These are phyloP conservation scores for Scedosporium aurantiacum DNA, from an alignment of 2,329 filamentous ascomycete genomes.

Conservation along the genomic window DNA sequence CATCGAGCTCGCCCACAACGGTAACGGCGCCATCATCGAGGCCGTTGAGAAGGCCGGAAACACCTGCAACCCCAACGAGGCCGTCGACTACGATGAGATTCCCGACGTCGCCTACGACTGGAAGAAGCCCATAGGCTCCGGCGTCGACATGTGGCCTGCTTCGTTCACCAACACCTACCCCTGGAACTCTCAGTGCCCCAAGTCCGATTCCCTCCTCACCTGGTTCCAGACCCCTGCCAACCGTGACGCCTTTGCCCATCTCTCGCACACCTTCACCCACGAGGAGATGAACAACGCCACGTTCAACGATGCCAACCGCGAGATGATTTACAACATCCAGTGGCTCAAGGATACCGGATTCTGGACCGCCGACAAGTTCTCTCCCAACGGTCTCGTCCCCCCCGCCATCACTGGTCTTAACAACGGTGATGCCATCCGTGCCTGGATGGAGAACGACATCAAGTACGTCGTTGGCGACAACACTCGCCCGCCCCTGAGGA, in stretches of 20 bases:
- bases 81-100: constrained; percentile 33
- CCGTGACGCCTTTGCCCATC: constrained; percentile 40
- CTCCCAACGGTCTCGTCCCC: constrained; percentile 44
- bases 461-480: constrained; percentile 52
- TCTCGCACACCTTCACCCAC: constrained; percentile 55
- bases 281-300: constrained; percentile 48
- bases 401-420: constrained; percentile 53
- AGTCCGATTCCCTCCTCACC: constrained; percentile 36
- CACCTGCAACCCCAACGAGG: constrained; percentile 26
- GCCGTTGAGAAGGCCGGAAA: constrained; percentile 38
- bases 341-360: constrained; percentile 46
- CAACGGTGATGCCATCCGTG: constrained; percentile 50
- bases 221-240: constrained; percentile 42
- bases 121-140: constrained; percentile 36
- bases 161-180: constrained; percentile 34
- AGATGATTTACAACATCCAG: constrained; percentile 49
- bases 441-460: constrained; percentile 50
- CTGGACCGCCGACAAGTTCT: constrained; percentile 33
- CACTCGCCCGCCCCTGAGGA: constrained; percentile 43
- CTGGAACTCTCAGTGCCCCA: constrained; percentile 37
- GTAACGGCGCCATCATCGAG: constrained; percentile 36
- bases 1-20: constrained; percentile 43
- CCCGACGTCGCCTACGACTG: constrained; percentile 34
- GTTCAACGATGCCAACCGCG: constrained; percentile 42
- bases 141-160: constrained; percentile 35